phyloP scores from a whole-genome alignment of 164 flowering plant species.

The Santalum album region DNA sequence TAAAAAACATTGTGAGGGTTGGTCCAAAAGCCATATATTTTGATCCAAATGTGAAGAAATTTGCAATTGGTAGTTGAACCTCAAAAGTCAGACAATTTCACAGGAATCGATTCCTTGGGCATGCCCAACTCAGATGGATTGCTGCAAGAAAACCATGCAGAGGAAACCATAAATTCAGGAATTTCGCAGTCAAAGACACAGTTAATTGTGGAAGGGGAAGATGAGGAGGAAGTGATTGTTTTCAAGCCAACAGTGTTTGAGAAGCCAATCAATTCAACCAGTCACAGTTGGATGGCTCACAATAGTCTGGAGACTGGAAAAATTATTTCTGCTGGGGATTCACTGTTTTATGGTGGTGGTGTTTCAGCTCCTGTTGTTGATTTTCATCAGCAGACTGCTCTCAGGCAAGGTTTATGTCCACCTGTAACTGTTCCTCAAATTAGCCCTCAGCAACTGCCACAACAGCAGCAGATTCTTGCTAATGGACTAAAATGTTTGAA shows the following conservation, averaged over 20 bases:
- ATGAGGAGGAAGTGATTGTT: conserved; percentile 91
- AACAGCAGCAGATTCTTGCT: conserved; percentile 33
- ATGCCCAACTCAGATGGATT: conserved; percentile 15
- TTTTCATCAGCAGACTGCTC: conserved; percentile 19
- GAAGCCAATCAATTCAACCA: conserved; percentile 29
- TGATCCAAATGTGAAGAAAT: conserved; percentile 54
- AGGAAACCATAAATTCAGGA: conserved; percentile 12
- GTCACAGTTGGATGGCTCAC: conserved; percentile 18
- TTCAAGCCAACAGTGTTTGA: conserved; percentile 67
- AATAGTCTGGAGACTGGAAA: conserved; percentile 26
- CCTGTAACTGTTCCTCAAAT: conserved; percentile 21
- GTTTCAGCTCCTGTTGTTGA: conserved; percentile 22
- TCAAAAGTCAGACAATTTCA: conserved; percentile 24
- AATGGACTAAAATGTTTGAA: conserved; percentile 42
- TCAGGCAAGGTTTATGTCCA: conserved; percentile 15
- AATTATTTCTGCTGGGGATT: conserved; percentile 22
- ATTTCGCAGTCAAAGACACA: neutral
- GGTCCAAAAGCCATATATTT: conserved; percentile 50
- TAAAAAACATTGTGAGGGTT: conserved; percentile 41
- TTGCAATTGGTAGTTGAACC: conserved; percentile 53
- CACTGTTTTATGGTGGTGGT: conserved; percentile 17
- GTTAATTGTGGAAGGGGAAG: conserved; percentile 25
- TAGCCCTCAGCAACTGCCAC: conserved; percentile 29
- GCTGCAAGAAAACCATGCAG: conserved; percentile 21
- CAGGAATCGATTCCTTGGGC: conserved; percentile 10